A percentile compares a stretch with the other conserved stretches of the same genome.
These are phyloP conservation scores for Aspergillus sergii DNA, from an alignment of 2,329 filamentous ascomycete genomes.

Conservation along the genomic window DNA sequence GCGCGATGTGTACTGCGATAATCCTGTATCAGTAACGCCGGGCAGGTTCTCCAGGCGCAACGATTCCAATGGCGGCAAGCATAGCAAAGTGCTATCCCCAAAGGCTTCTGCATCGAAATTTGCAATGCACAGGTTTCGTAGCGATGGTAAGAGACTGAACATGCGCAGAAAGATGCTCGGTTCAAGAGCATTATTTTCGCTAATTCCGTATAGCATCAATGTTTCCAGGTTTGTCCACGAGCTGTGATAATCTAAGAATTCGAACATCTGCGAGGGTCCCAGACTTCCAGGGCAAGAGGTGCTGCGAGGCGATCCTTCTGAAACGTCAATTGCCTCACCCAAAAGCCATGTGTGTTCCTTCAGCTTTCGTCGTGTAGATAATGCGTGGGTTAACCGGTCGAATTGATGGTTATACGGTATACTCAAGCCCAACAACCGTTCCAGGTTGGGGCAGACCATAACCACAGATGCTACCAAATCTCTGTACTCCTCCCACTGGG, in stretches of 20 bases:
- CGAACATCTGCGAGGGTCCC: slow-evolving; percentile 52
- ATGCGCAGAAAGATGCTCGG: slow-evolving; percentile 58
- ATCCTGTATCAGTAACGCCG: slow-evolving; percentile 59
- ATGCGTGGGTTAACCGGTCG: slow-evolving; percentile 57
- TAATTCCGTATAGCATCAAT: slow-evolving; percentile 54
- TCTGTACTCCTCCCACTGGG: slow-evolving; percentile 51
- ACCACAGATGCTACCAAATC: slow-evolving; percentile 59
- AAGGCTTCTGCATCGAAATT: slow-evolving; percentile 58
- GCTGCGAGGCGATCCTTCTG: slow-evolving; percentile 40
- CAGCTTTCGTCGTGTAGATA: slow-evolving; percentile 57
- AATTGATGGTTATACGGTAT: slow-evolving; percentile 57
- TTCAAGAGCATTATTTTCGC: slow-evolving; percentile 49
- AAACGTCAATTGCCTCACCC: slow-evolving; percentile 46
- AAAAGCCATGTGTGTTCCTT: slow-evolving; percentile 62
- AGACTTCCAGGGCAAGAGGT: slow-evolving; percentile 45
- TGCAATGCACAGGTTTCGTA: slow-evolving; percentile 59
- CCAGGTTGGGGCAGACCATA: slow-evolving; percentile 61
- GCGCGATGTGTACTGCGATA: slow-evolving; percentile 55
- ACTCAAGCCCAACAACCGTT: slow-evolving; percentile 56
- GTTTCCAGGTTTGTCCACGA: slow-evolving; percentile 56
- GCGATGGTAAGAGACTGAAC: slow-evolving; percentile 54
- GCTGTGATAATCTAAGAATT: slow-evolving; percentile 58
- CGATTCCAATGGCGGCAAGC: slow-evolving; percentile 55
- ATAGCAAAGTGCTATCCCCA: slow-evolving; percentile 56
- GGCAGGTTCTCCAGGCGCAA: slow-evolving; percentile 58